Percentiles rank a stretch among this genome's conserved stretches.
Evolutionary conservation across 2,329 filamentous ascomycete species (phyloP).

Genomic region (Stachybotrys chartarum): DNA sequence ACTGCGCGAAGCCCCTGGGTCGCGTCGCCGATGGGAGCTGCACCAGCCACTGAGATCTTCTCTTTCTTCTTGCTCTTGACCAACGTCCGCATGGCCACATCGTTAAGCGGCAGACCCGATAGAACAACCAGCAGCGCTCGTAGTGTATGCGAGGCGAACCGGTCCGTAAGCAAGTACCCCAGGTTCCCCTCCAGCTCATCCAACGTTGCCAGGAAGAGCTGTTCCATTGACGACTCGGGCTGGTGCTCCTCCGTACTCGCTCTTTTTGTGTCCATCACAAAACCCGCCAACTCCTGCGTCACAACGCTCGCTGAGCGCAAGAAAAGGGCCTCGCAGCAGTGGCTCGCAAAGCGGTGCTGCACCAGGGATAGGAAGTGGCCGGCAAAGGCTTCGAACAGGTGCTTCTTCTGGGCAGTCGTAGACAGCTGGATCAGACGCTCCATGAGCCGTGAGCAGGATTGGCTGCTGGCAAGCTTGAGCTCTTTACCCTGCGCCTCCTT

Average conservation of each 20-base stretch:
- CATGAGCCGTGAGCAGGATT: slow-evolving; percentile 89
- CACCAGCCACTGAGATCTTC: slow-evolving; percentile 57
- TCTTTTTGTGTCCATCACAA: slow-evolving; percentile 34
- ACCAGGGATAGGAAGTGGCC: slow-evolving; percentile 84
- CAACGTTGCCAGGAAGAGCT: slow-evolving; percentile 73
- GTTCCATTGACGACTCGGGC: slow-evolving; percentile 65
- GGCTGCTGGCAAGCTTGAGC: slow-evolving; percentile 90
- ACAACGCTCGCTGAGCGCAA: slow-evolving; percentile 73
- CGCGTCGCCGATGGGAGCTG: slow-evolving; percentile 41
- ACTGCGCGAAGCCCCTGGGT: slow-evolving; percentile 47
- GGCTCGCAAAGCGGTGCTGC: slow-evolving; percentile 92
- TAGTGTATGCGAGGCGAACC: slow-evolving; percentile 84
- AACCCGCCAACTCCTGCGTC: slow-evolving; percentile 59
- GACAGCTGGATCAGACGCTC: slow-evolving; percentile 84
- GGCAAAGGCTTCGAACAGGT: slow-evolving; percentile 75
- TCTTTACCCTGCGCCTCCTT: slow-evolving; percentile 86
- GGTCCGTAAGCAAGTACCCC: slow-evolving; percentile 76
- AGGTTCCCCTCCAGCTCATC: slow-evolving; percentile 85
- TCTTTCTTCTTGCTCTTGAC: slow-evolving; percentile 92
- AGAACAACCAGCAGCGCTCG: slow-evolving; percentile 80
- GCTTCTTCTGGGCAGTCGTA: slow-evolving; percentile 72
- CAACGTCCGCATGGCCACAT: slow-evolving; percentile 61
- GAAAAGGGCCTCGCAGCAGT: slow-evolving; percentile 94
- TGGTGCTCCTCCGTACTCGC: slow-evolving; percentile 34
- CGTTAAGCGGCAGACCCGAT: slow-evolving; percentile 72